A percentile compares a stretch with the other conserved stretches of the same genome.
phyloP scores from a whole-genome alignment of 768 basidiomycete genomes.

The Hortiboletus flavorubellus region DNA sequence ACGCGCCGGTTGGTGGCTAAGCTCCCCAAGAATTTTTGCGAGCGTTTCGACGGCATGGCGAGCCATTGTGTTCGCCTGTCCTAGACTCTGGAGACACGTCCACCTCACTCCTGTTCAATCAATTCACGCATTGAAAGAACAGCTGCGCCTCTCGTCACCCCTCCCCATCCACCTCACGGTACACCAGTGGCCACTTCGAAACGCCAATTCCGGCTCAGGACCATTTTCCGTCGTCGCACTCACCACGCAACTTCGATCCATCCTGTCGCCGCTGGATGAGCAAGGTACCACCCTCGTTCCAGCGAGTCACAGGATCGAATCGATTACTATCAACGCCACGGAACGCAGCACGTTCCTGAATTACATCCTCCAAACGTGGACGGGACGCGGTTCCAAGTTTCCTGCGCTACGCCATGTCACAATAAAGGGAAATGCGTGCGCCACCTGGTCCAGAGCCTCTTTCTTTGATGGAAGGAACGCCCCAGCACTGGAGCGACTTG shows the following conservation, averaged over 20 bases:
- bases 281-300: not conserved
- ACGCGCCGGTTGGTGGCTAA: not conserved
- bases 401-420: slow-evolving; percentile 5
- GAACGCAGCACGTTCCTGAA: slow-evolving; percentile 15
- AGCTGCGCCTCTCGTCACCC: slow-evolving; percentile 12
- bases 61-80: slow-evolving; percentile 13
- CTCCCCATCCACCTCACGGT: slow-evolving; percentile 14
- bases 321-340: slow-evolving; percentile 15
- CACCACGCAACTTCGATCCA: slow-evolving; percentile 14
- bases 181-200: slow-evolving; percentile 21
- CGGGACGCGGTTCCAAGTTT: slow-evolving; percentile 11
- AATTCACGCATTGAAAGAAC: slow-evolving; percentile 9
- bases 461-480: slow-evolving; percentile 21
- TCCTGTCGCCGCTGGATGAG: slow-evolving; percentile 5
- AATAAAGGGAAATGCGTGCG: slow-evolving; percentile 13
- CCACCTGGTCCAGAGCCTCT: slow-evolving; percentile 17
- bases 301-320: slow-evolving; percentile 14
- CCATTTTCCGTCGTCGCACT: slow-evolving; percentile 15
- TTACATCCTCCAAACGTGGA: slow-evolving; percentile 21
- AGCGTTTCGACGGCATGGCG: slow-evolving; percentile 17
- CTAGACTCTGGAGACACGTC: slow-evolving; percentile 20
- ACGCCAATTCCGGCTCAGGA: not conserved
- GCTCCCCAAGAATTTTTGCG: slow-evolving; percentile 14
- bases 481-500: slow-evolving; percentile 10
- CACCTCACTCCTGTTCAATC: slow-evolving; percentile 16